Evolutionary conservation across 495 filamentous ascomycete species (phyloP).

Genomic region (Halenospora varia): DNA sequence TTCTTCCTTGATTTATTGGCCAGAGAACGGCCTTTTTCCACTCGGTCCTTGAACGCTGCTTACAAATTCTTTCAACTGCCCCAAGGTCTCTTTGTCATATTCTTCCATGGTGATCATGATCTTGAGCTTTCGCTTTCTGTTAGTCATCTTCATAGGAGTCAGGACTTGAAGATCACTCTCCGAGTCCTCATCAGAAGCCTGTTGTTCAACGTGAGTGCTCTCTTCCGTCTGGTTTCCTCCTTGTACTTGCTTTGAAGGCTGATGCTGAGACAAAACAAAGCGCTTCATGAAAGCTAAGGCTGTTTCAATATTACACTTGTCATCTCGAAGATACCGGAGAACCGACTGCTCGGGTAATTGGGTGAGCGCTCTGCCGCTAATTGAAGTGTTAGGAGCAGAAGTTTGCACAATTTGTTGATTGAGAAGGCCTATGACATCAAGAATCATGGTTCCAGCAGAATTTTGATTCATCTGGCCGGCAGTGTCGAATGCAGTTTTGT

Average conservation of each 20-base stretch:
- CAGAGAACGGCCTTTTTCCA: neutral
- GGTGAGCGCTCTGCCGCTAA: constrained; percentile 18
- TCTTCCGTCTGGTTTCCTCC: neutral
- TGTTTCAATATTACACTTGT: constrained; percentile 16
- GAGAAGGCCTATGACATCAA: constrained; percentile 6
- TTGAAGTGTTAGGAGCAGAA: neutral
- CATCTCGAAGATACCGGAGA: constrained; percentile 8
- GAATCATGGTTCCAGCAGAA: constrained; percentile 6
- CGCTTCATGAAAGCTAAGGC: constrained; percentile 12
- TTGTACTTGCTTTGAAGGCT: neutral
- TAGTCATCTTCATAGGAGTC: no score
- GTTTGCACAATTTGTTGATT: neutral
- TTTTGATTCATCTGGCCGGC: neutral
- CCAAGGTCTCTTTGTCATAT: neutral
- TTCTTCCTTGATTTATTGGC: neutral
- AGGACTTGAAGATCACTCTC: no score
- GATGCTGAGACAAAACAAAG: constrained; percentile 6
- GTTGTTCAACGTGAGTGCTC: no score
- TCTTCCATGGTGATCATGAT: neutral
- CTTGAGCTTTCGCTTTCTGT: neutral
- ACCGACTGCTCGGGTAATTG: constrained; percentile 21
- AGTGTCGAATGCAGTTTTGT: constrained; percentile 7
- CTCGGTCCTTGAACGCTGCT: neutral
- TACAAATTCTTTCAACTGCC: neutral
- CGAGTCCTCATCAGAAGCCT: no score